Evolutionary conservation across 2,329 filamentous ascomycete genomes (phyloP).

Genomic region (Aspergillus spinulosporus): DNA sequence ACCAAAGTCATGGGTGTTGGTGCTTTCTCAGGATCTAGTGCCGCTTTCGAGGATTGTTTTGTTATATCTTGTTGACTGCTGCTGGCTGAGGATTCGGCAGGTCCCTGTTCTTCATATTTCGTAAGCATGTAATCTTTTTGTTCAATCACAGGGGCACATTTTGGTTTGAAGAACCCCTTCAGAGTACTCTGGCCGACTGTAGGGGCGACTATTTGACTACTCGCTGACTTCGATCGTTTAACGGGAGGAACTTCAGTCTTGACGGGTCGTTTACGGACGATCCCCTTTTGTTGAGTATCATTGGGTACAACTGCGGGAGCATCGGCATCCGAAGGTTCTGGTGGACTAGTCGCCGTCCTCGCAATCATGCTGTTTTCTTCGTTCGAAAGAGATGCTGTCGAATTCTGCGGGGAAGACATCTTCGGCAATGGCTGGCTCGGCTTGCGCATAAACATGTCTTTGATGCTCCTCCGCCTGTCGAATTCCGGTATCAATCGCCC

Average conservation of each 20-base stretch:
- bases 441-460: conserved; percentile 82
- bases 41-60: not conserved
- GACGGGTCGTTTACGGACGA: conserved; percentile 43
- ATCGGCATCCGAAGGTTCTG: not conserved
- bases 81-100: not conserved
- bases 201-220: conserved; percentile 23
- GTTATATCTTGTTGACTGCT: not conserved
- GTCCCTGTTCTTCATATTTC: not conserved
- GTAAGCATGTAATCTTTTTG: not conserved
- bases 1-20: conserved; percentile 15
- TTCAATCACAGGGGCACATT: conserved; percentile 29
- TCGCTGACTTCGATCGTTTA: conserved; percentile 55
- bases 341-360: not conserved
- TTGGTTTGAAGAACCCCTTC: conserved; percentile 76
- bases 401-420: conserved; percentile 11
- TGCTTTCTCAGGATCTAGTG: not conserved
- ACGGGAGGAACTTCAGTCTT: conserved; percentile 29
- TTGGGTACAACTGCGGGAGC: not conserved
- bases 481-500: conserved; percentile 87
- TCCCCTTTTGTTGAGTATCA: conserved; percentile 17
- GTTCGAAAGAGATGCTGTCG: not conserved
- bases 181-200: conserved; percentile 62
- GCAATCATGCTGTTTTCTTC: conserved; percentile 5
- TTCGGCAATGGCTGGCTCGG: conserved; percentile 32
- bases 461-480: conserved; percentile 77